Percentiles rank a stretch among this genome's conserved stretches.
phyloP scores from a whole-genome alignment of 2,329 filamentous ascomycete species.

The Alternaria panax region DNA sequence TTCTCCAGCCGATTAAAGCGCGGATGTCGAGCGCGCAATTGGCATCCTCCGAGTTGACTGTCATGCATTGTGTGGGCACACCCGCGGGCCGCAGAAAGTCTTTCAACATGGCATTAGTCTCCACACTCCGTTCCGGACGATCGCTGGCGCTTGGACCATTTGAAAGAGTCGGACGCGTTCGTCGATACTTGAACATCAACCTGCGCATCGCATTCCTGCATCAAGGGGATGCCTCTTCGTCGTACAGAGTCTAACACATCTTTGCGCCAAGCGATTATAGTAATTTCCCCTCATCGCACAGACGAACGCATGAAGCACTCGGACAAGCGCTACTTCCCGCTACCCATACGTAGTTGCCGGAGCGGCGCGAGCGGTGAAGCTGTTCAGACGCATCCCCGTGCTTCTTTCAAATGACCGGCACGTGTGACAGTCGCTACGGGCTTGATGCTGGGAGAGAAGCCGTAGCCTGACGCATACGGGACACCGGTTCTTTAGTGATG shows the following conservation, averaged over 20 bases:
- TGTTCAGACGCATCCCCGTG: background rate
- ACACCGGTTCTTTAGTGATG: slow-evolving; percentile 17
- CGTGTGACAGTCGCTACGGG: slow-evolving; percentile 8
- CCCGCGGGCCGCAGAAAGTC: slow-evolving; percentile 15
- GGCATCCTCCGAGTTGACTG: slow-evolving; percentile 14
- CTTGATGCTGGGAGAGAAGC: slow-evolving; percentile 20
- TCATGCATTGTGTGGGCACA: slow-evolving; percentile 15
- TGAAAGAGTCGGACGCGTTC: background rate
- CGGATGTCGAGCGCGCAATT: slow-evolving; percentile 11
- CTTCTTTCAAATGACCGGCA: slow-evolving; percentile 1
- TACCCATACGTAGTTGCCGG: slow-evolving; percentile 3
- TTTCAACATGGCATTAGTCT: slow-evolving; percentile 8
- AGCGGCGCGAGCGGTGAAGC: slow-evolving; percentile 6
- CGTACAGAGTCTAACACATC: background rate
- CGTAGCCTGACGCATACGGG: slow-evolving; percentile 17
- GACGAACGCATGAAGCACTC: slow-evolving; percentile 8
- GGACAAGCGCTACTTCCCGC: slow-evolving; percentile 1
- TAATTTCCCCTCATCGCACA: slow-evolving; percentile 1
- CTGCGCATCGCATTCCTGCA: background rate
- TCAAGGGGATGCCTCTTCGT: background rate
- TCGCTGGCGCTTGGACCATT: slow-evolving; percentile 7
- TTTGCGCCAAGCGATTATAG: background rate
- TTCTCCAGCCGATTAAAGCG: slow-evolving; percentile 19
- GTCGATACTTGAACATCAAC: background rate
- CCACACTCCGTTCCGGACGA: slow-evolving; percentile 15